Evolutionary conservation across 495 filamentous ascomycete species (phyloP), one percentile per base, ranked within the genome.

Genomic region (Podospora pseudoanserina): DNA sequence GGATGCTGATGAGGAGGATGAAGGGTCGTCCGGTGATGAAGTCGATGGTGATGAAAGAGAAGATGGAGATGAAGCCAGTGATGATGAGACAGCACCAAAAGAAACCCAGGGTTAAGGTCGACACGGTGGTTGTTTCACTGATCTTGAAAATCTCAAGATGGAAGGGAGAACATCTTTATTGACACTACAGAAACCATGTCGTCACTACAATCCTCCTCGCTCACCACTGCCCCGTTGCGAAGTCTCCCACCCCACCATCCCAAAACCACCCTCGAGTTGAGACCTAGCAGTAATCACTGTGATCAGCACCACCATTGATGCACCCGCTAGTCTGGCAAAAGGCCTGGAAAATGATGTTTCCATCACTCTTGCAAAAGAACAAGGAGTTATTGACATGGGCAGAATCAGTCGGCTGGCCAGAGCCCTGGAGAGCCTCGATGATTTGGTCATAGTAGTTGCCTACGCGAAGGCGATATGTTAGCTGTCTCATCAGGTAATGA

Each of bases 381-480:
- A 58, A 3, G 19, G 56, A 58, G 56, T 27, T 58, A n/a, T 58
- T 58, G 56, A 58, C 19, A 18, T 58, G 56, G 23, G n/a, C 15
- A 9, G 56, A 20, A 18, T 58, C 56, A 27, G 19, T 58, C 19
- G 56, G 13, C 56, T 58, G 56, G 56, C 56, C 56, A 58, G 56
- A 16, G 56, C 56, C 56, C 19, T 20, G n/a, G 56, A 58, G 56
- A 18, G 56, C 19, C 23, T 58, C 56, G 56, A 58, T 58, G 56
- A 58, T 58, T 58, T 58, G 56, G 23, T 58, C 56, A n/a, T 58
- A 58, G 56, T 58, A 58, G 23, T 58, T 58, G 56, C 56, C 56
- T 58, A 20, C 6, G 26, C 5, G 9, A 58, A 58, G 15, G 55
- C 19, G 18, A 20, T 5, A 4, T 20, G 56, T 20, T 20, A 58